Conservation (phyloP, 1,284 basidiomycete genomes). For the Apiotrichum gracile region DNA sequence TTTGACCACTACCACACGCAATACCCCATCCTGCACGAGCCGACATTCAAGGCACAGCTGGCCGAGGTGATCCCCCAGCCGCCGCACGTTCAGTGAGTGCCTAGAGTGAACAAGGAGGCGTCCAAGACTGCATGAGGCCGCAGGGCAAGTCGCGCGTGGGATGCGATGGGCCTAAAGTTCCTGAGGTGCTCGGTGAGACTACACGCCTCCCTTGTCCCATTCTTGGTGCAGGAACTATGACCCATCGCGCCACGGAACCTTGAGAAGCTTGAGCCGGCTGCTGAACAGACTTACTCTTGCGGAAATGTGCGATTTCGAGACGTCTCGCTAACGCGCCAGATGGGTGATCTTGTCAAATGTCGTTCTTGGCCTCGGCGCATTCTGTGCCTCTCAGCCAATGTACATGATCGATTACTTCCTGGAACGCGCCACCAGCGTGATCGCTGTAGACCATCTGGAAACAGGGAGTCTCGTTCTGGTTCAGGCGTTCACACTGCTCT, state of each 20-base stretch:
- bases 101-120: too few relatives aligned
- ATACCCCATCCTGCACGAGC: conserved; percentile 29
- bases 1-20: conserved; percentile 25
- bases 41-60: conserved; percentile 25
- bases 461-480: conserved; percentile 22
- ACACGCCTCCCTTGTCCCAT: too few relatives aligned
- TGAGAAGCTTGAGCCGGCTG: too few relatives aligned
- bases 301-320: too few relatives aligned
- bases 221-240: too few relatives aligned
- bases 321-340: not conserved
- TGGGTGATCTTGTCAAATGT: conserved; percentile 20
- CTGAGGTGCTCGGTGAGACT: too few relatives aligned
- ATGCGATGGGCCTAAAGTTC: too few relatives aligned
- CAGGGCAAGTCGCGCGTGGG: too few relatives aligned
- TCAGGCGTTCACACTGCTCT: conserved; percentile 25
- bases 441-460: conserved; percentile 21
- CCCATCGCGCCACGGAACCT: too few relatives aligned
- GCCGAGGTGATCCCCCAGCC: conserved; percentile 22
- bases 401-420: conserved; percentile 22
- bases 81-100: conserved; percentile 12
- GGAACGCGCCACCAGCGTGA: conserved; percentile 12
- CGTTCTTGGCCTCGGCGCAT: conserved; percentile 23
- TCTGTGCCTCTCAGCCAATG: conserved; percentile 19
- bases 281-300: too few relatives aligned
- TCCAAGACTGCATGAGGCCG: too few relatives aligned